Percentiles rank a stretch among this genome's conserved stretches.
phyloP scores from a whole-genome alignment of 805 yeast genomes.

The Nakazawaea peltata region DNA sequence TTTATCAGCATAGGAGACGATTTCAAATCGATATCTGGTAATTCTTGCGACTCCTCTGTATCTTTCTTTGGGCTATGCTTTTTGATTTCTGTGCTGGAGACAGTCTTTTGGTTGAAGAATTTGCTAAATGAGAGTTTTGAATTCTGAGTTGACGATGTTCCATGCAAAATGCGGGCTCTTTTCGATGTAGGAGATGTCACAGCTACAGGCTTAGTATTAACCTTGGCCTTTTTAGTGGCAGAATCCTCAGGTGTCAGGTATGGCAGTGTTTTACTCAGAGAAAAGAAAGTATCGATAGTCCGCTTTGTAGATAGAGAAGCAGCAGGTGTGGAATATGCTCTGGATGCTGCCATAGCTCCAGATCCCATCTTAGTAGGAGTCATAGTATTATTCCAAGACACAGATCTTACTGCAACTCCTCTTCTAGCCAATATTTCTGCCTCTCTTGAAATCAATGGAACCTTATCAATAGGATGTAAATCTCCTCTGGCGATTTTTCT shows the following conservation, averaged over 20 bases:
- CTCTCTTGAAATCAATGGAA: conserved; percentile 39
- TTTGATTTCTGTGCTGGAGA: no score
- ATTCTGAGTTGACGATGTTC: no score
- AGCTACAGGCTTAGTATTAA: no score
- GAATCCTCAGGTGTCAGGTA: neutral
- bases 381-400: conserved; percentile 10
- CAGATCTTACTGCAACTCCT: conserved; percentile 1
- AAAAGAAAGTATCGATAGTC: conserved; percentile 1
- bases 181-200: no score
- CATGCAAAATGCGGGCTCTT: no score
- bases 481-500: conserved; percentile 53
- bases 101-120: conserved; percentile 13
- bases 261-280: neutral
- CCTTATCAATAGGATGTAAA: conserved; percentile 55
- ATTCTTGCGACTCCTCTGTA: conserved; percentile 10
- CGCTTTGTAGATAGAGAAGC: neutral
- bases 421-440: conserved; percentile 16
- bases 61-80: no score
- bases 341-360: no score
- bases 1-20: neutral
- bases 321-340: conserved; percentile 9
- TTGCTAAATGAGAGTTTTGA: conserved; percentile 10
- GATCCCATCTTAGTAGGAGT: neutral
- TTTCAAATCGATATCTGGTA: conserved; percentile 7
- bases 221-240: no score